phyloP scores from a whole-genome alignment of 306 rosid genomes.

The Casuarina glauca region DNA sequence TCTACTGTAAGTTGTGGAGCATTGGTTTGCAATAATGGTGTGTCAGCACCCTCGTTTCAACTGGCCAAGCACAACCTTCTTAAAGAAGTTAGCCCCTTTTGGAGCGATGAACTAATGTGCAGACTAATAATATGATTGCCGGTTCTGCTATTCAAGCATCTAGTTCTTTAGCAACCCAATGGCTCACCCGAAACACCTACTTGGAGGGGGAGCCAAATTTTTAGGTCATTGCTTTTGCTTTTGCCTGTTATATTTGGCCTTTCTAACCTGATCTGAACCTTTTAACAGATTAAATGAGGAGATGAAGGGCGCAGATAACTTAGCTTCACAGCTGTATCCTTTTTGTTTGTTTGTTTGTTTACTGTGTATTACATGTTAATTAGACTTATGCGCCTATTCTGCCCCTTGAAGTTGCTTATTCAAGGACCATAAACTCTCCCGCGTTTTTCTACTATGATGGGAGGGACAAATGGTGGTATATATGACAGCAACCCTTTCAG shows the following conservation, averaged over 20 bases:
- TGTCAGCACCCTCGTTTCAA: too few species aligned
- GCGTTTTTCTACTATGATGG: too few species aligned
- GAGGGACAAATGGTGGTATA: too few species aligned
- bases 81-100: too few species aligned
- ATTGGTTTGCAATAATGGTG: not conserved
- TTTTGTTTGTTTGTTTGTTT: not conserved
- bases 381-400: not conserved
- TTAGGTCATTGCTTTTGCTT: not conserved
- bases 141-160: too few species aligned
- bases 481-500: too few species aligned
- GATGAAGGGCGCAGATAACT: slow-evolving; percentile 66
- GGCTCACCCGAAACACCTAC: not conserved
- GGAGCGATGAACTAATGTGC: too few species aligned
- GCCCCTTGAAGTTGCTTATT: too few species aligned
- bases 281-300: slow-evolving; percentile 79
- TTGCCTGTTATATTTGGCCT: not conserved
- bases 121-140: too few species aligned
- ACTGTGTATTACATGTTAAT: not conserved
- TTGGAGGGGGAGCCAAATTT: slow-evolving; percentile 1
- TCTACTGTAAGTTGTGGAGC: not conserved
- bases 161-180: too few species aligned
- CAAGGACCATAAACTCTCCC: too few species aligned
- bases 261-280: slow-evolving; percentile 1
- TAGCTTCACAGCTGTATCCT: slow-evolving; percentile 84
- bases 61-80: too few species aligned